Conservation (phyloP, 1,284 basidiomycete species). For the Cutaneotrichosporon sp. region DNA sequence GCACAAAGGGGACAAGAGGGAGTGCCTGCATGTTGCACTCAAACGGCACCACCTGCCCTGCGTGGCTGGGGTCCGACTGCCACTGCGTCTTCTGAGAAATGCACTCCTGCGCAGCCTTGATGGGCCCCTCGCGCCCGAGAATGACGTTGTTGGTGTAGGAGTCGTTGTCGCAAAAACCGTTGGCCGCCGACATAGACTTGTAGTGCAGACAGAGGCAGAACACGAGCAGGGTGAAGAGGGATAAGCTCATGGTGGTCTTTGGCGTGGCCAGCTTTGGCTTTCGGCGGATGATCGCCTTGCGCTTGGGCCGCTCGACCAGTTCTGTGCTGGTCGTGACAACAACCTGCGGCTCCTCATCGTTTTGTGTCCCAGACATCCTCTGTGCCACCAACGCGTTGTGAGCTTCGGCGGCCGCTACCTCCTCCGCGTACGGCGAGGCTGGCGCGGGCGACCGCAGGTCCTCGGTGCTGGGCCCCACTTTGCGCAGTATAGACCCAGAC, state of each 20-base stretch:
- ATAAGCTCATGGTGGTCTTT: slow-evolving; percentile 46
- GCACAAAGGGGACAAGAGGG: slow-evolving; percentile 53
- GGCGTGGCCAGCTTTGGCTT: slow-evolving; percentile 11
- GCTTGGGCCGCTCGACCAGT: background rate
- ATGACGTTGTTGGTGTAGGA: slow-evolving; percentile 60
- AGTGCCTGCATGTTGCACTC: slow-evolving; percentile 47
- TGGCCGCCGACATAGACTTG: slow-evolving; percentile 57
- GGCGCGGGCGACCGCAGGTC: slow-evolving; percentile 31
- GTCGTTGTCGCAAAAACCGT: slow-evolving; percentile 77
- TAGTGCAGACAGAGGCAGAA: slow-evolving; percentile 49
- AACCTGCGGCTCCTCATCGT: background rate
- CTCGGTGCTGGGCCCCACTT: slow-evolving; percentile 33
- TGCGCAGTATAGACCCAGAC: slow-evolving; percentile 24
- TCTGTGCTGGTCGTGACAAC: background rate
- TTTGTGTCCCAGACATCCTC: slow-evolving; percentile 20
- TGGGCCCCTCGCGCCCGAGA: slow-evolving; percentile 29
- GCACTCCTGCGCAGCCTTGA: slow-evolving; percentile 58
- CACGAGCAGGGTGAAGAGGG: slow-evolving; percentile 49
- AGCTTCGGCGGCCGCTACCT: slow-evolving; percentile 26
- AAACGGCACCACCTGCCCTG: slow-evolving; percentile 8
- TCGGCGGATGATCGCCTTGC: slow-evolving; percentile 14
- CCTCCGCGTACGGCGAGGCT: slow-evolving; percentile 13
- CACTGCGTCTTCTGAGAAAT: slow-evolving; percentile 41
- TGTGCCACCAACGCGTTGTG: slow-evolving; percentile 32
- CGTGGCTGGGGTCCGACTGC: slow-evolving; percentile 22